Evolutionary conservation across 176 grass and related monocot genomes (phyloP).

Genomic region (Dendrocalamus sinicus): DNA sequence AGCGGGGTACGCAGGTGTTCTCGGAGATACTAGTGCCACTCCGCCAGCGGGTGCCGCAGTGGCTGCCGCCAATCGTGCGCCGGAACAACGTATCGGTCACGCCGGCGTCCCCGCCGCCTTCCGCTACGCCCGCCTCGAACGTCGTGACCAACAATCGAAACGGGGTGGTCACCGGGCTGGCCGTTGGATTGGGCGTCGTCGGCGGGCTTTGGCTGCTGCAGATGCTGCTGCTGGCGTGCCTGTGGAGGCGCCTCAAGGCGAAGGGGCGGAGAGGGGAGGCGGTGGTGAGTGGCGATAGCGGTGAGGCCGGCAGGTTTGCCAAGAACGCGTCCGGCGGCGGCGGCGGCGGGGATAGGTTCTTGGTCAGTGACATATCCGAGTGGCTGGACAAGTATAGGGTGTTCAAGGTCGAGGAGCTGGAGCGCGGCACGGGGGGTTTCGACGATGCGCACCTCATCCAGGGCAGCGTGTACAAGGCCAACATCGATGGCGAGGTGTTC

Average conservation of each 20-base stretch:
- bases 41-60: constrained; percentile 38
- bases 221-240: constrained; percentile 56
- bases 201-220: constrained; percentile 60
- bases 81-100: constrained; percentile 37
- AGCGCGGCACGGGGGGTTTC: constrained; percentile 63
- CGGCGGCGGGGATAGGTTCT: constrained; percentile 47
- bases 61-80: constrained; percentile 67
- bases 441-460: constrained; percentile 62
- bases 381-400: constrained; percentile 97
- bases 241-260: constrained; percentile 53
- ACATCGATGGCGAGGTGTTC: constrained; percentile 74
- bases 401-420: constrained; percentile 79
- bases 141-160: constrained; percentile 42
- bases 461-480: constrained; percentile 90
- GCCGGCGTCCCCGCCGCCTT: constrained; percentile 48
- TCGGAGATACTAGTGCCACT: constrained; percentile 74
- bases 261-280: constrained; percentile 29
- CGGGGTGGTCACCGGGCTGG: constrained; percentile 69
- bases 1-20: constrained; percentile 36
- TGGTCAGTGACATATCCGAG: constrained; percentile 79
- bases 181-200: constrained; percentile 60
- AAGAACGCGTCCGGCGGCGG: constrained; percentile 35
- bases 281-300: constrained; percentile 36
- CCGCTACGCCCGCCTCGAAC: constrained; percentile 27
- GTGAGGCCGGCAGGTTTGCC: constrained; percentile 31